These are phyloP conservation scores for Amanita muscaria DNA, from an alignment of 768 basidiomycete species.

Conservation along the genomic window DNA sequence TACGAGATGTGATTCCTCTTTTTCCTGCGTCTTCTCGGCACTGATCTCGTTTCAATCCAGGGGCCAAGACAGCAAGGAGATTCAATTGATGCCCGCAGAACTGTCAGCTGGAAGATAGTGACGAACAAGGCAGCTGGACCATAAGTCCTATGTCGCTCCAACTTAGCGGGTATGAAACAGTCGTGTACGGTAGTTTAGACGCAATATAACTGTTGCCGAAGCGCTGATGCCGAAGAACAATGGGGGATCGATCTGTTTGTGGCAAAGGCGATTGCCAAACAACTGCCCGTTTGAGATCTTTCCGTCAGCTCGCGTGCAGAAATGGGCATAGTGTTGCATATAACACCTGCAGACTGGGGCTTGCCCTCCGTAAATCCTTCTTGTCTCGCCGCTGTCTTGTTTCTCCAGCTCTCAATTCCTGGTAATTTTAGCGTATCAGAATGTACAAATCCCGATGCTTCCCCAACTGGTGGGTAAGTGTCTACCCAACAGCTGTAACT, in stretches of 20 bases:
- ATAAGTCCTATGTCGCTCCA: background rate
- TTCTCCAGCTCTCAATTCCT: constrained; percentile 60
- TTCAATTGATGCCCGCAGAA: constrained; percentile 16
- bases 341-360: constrained; percentile 65
- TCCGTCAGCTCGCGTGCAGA: constrained; percentile 7
- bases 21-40: background rate
- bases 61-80: background rate
- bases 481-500: background rate
- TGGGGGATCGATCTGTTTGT: background rate
- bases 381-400: constrained; percentile 57
- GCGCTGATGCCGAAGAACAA: background rate
- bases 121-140: background rate
- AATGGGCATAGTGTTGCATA: constrained; percentile 34
- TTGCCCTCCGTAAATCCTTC: constrained; percentile 59
- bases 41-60: background rate
- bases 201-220: too few relatives aligned
- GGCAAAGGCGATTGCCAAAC: background rate
- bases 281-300: background rate
- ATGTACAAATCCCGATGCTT: constrained; percentile 60
- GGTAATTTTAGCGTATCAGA: constrained; percentile 56
- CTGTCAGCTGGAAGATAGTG: constrained; percentile 19
- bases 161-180: too few relatives aligned
- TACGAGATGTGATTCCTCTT: background rate
- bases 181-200: too few relatives aligned
- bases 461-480: constrained; percentile 57